A percentile compares a stretch with the other conserved stretches of the same genome.
Conservation (phyloP, 352 stramenopile species). For the Globisporangium uncinulatum region DNA sequence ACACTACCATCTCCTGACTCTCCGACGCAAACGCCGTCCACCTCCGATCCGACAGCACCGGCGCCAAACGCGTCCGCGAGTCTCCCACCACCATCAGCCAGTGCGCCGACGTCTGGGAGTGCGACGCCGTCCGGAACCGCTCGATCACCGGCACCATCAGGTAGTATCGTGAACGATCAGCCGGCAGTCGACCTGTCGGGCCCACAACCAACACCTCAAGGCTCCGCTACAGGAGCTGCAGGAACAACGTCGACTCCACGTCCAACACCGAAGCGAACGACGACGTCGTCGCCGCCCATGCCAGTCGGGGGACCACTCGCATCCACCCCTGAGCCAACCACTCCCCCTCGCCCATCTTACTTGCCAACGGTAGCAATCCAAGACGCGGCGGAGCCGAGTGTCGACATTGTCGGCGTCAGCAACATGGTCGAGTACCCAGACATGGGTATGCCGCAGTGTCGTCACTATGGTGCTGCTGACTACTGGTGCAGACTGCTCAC, state of each 20-base stretch:
- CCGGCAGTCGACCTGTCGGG: background rate
- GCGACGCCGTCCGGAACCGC: too few relatives aligned
- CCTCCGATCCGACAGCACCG: background rate
- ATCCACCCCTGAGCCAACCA: background rate
- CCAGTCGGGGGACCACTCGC: background rate
- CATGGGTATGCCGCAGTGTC: slow-evolving; percentile 4
- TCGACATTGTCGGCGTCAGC: background rate
- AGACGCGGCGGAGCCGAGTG: background rate
- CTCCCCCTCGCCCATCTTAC: background rate
- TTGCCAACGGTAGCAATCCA: slow-evolving; percentile 6
- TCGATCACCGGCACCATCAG: background rate
- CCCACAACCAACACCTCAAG: background rate
- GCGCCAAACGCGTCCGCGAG: background rate
- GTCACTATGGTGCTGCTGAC: too few relatives aligned
- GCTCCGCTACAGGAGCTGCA: background rate
- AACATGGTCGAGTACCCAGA: slow-evolving; percentile 9
- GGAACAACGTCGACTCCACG: background rate
- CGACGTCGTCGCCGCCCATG: background rate
- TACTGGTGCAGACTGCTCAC: background rate
- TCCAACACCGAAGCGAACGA: slow-evolving; percentile 3
- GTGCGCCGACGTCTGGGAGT: background rate
- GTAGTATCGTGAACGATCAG: background rate
- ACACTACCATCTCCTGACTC: background rate
- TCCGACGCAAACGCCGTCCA: background rate
- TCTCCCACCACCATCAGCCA: background rate